Base-by-base conservation (phyloP, 2,329 filamentous ascomycete genomes). In the Epichloe baconii region DNA sequence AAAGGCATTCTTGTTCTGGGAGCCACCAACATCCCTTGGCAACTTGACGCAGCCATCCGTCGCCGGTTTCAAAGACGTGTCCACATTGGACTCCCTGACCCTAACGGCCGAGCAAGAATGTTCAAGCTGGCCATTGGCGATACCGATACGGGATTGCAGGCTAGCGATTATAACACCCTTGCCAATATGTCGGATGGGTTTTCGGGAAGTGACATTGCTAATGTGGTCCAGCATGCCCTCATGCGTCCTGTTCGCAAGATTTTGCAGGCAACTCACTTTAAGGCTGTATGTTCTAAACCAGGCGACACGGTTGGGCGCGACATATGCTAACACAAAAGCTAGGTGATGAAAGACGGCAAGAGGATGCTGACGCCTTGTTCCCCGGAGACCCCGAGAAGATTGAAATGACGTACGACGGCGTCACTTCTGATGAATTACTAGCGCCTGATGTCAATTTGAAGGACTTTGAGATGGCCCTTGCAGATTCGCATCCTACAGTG, bases 231-330 rank as follows among this genome's bases (percentile, higher is more conserved):
- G 67, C 87, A 94, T 65, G 93, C 93, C 1, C 73, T 98, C 40
- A 98, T 98, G 93, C 89, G 96, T 64, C 94, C 93, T 2, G 87
- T 98, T 55, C 79, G 93, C 55, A 94, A 96, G 70, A 97, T 98
- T 59, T 85, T 97, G 67, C 95, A 90, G 56, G 91, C 93, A 17
- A 98, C 93, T 49, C 93, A 98, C 72, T 98, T 97, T 71, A 96
- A 96, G 68, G 84, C 86, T 73, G 91, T 91, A 74, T 44, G 71
- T 67, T 44, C 3, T 17, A 14, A 17, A 41, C 15, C 23, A 2
- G 21, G 12, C 5, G n/a, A 5, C 15, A 19, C 15, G 31, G 15
- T 7, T 37, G 4, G 11, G 10, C n/a, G 14, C 38, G 14, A 23
- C 17, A 46, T 23, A 44, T 49, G 46, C 57, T 61, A 55, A 58